Conservation (phyloP, 2,329 filamentous ascomycete genomes). For the Paracamarosporium sp. region DNA sequence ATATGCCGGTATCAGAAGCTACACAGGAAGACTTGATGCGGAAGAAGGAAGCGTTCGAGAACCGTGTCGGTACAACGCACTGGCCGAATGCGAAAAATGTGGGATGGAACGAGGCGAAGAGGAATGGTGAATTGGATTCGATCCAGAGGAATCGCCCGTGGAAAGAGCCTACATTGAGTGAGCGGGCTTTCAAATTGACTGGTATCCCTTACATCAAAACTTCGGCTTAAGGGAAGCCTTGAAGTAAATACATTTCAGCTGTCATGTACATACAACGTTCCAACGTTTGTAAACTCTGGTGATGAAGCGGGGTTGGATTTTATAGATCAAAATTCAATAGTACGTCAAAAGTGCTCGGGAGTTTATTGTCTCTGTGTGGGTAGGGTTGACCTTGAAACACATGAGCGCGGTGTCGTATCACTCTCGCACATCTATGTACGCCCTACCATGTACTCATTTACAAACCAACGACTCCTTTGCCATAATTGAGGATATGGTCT, state of each 20-base stretch:
- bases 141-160: conserved; percentile 48
- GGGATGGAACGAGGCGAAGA: conserved; percentile 40
- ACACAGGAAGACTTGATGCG: conserved; percentile 40
- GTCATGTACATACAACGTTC: too few species aligned
- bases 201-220: conserved; percentile 55
- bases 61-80: conserved; percentile 41
- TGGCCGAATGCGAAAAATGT: conserved; percentile 45
- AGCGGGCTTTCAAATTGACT: conserved; percentile 55
- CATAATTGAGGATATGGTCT: background rate
- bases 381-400: too few species aligned
- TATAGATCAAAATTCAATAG: too few species aligned
- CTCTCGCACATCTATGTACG: too few species aligned
- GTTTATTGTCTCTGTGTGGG: too few species aligned
- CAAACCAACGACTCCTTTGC: too few species aligned
- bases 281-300: too few species aligned
- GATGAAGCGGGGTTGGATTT: too few species aligned
- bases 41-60: conserved; percentile 42
- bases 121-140: conserved; percentile 31
- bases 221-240: background rate
- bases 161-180: conserved; percentile 49
- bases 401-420: too few species aligned
- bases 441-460: too few species aligned
- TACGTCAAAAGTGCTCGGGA: too few species aligned
- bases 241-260: too few species aligned
- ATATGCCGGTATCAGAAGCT: conserved; percentile 44